Evolutionary conservation across 1,284 basidiomycete species (phyloP), one percentile per base, ranked within the genome.

Genomic region (Ceratobasidium sp.): DNA sequence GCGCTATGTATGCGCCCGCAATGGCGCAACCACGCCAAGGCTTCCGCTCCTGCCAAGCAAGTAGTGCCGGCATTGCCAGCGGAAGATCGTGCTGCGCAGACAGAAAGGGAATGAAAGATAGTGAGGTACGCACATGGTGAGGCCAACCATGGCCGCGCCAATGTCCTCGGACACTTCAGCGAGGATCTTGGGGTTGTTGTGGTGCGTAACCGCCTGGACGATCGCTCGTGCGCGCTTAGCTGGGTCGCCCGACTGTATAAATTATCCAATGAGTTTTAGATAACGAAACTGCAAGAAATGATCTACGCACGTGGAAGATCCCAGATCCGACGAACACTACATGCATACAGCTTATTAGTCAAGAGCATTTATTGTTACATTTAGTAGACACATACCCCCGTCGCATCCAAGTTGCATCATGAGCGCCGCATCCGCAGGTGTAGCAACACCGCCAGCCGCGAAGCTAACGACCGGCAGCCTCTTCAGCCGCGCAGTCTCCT

Each of bases 371-470:
- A n/a, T 76, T 74, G 73, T 1, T 57, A 52, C 9, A 54, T 21
- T 62, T 64, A n/a, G 57, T n/a, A 7, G 57, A 50, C 49, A 83
- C 87, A 76, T 78, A 94, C 94, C 94, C 86, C 98, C 97, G 80
- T 99, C 97, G 81, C 95, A 96, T 61, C 97, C 96, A 46, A 99
- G 88, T 81, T 98, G 96, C 97, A 99, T 99, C 97, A 99, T 98
- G 76, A 99, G 84, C 2, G 98, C 98, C 26, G 97, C 98, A 81
- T 99, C 97, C 76, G 96, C 92, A 59, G 97, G 97, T 5, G 97
- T 98, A 62, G 98, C 96, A 73, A 99, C 89, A 76, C 97, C 97
- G 75, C 97, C 97, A 62, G 97, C 96, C n/a, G 94, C 95, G 81
- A 96, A 96, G 80, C 93, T 94, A 72, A 93, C 98, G 21, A 98